A percentile compares a stretch with the other conserved stretches of the same genome.
Evolutionary conservation across 78 protist species (phyloP).

Genomic region (Diacronema lutheri): DNA sequence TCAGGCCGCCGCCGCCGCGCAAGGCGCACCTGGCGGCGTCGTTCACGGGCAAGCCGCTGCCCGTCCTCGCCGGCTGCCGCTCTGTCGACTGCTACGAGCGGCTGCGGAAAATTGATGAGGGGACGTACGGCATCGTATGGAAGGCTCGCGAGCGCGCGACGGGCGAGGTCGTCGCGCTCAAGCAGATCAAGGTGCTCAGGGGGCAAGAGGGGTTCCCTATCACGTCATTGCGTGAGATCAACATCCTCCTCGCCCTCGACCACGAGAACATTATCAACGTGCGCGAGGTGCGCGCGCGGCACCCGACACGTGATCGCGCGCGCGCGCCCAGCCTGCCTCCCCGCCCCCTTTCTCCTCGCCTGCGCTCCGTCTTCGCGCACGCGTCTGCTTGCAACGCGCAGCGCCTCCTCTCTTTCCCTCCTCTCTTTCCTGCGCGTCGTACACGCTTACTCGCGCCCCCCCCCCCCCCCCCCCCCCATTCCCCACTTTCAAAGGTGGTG

Average conservation of each 20-base stretch:
- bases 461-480: too few species aligned
- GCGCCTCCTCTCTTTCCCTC: too few species aligned
- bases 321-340: background rate
- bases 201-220: slow-evolving; percentile 40
- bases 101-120: slow-evolving; percentile 32
- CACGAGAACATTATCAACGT: slow-evolving; percentile 38
- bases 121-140: slow-evolving; percentile 34
- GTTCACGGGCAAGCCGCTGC: too few species aligned
- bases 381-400: background rate
- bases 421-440: too few species aligned
- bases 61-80: background rate
- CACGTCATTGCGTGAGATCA: slow-evolving; percentile 51
- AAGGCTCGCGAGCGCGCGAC: background rate
- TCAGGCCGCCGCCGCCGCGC: too few species aligned
- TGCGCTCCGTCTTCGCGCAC: background rate
- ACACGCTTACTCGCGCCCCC: too few species aligned
- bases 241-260: slow-evolving; percentile 5
- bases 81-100: slow-evolving; percentile 7
- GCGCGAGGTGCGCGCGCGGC: slow-evolving; percentile 9
- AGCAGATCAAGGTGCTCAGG: slow-evolving; percentile 21
- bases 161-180: slow-evolving; percentile 30
- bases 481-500: too few species aligned
- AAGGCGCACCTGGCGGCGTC: too few species aligned
- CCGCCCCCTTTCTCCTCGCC: too few species aligned
- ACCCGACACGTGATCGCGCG: too few species aligned